Base-by-base conservation (phyloP, 441 rosid species). In the Bocquillonia castaneifolia region DNA sequence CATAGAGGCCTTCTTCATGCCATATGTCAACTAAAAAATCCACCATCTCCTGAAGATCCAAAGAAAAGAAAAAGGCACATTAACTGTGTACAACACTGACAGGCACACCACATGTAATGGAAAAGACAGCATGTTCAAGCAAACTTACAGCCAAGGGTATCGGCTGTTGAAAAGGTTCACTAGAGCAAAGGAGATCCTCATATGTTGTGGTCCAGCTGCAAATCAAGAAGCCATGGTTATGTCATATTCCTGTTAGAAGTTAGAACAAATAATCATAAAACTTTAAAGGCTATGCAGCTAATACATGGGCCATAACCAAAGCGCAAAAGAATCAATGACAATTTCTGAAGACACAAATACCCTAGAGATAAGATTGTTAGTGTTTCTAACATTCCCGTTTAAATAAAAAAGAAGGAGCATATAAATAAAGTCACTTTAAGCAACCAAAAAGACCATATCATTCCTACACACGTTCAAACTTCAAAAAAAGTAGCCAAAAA, bases 31-130 rank as follows among this genome's bases (percentile, higher is more conserved):
- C 85, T 54, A 83, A 79, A 73, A 85, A 81, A 65, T 87, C 81
- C 75, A 87, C 90, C 90, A 83, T 83, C 75, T 85, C 88, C 88
- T 83, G 79, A 85, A 80, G 18, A 62, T 64, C 47, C 72, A 73
- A 25, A 52, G 42, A 65, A 22, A 36, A 10, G 20, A 3, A 54
- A 70, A 40, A 23, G 25, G 56, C 63, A 60, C 50, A 71, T 53
- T 67, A 62, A 72, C 23, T 37, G 66, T 45, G 25, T 23, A n/a
- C n/a, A n/a, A n/a, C n/a, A n/a, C n/a, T n/a, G n/a, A n/a, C n/a
- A n/a, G n/a, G n/a, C n/a, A n/a, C n/a, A 37, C 36, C 61, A 32
- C 44, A 9, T 15, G 15, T 28, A 51, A 31, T 10, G 34, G 25
- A 31, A 42, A 55, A 32, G 23, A 42, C 6, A 22, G 45, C 52